Conservation (phyloP, 2,329 filamentous ascomycete genomes). For the Delphinella strobiligena region DNA sequence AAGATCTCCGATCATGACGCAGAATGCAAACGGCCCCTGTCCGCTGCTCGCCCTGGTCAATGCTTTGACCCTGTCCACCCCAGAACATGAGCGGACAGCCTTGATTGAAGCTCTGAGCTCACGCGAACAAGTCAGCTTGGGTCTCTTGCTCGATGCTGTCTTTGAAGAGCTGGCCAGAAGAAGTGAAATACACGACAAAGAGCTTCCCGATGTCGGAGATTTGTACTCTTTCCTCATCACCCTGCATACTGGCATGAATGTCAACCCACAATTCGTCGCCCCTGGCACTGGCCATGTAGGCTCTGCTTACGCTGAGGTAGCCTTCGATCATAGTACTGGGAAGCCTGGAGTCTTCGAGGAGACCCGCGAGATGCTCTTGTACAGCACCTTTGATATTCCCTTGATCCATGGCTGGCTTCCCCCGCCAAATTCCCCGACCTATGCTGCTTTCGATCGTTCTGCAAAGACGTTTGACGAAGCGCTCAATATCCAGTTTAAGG, state of each 20-base stretch:
- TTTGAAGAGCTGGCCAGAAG: constrained; percentile 83
- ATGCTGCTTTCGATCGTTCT: constrained; percentile 57
- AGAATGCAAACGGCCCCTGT: constrained; percentile 91
- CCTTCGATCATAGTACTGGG: constrained; percentile 30
- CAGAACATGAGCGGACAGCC: constrained; percentile 52
- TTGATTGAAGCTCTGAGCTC: constrained; percentile 66
- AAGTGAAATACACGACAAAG: constrained; percentile 44
- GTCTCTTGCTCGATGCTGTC: constrained; percentile 73
- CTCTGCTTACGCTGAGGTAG: constrained; percentile 14
- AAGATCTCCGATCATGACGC: constrained; percentile 75
- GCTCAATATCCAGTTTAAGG: constrained; percentile 75
- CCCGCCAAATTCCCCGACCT: constrained; percentile 50
- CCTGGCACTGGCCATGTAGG: constrained; percentile 29
- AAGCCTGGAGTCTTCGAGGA: constrained; percentile 69
- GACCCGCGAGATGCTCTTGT: constrained; percentile 80
- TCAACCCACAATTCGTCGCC: constrained; percentile 79
- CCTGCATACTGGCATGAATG: constrained; percentile 93
- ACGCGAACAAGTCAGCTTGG: constrained; percentile 78
- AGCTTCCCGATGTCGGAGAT: constrained; percentile 75
- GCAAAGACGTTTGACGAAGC: constrained; percentile 85
- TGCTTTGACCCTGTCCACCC: constrained; percentile 73
- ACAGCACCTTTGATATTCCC: constrained; percentile 77
- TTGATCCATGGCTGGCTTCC: constrained; percentile 92
- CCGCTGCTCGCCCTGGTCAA: constrained; percentile 89
- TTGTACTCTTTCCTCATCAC: constrained; percentile 79